Base-by-base conservation (phyloP, 2,329 filamentous ascomycete genomes). In the Cordyceps tenuipes region DNA sequence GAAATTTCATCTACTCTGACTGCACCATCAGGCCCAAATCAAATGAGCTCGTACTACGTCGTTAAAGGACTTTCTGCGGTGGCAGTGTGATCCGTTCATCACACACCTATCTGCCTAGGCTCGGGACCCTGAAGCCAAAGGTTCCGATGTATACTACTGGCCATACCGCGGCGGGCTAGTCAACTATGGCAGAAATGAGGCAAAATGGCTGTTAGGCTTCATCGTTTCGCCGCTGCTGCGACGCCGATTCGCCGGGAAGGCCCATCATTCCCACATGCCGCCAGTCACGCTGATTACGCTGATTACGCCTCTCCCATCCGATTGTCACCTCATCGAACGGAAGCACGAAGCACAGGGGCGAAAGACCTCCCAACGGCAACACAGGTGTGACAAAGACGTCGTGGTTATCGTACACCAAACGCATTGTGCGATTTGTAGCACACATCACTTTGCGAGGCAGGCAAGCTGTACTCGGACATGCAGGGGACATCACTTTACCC, bases 381-480 rank as follows among this genome's bases (percentile, higher is more conserved):
- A 50, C 47, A 50, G 19, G 47, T 26, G 47, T 50, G 31, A 50
- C 31, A 23, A 19, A 23, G n/a, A 39, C 49, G 5, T 39, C 19
- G 31, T 52, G 31, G 31, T 10, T 9, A 52, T 26, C 13, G 34
- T 17, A 15, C 34, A 26, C 12, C 34, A 23, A 21, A 39, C 19
- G 34, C 34, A 26, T 52, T 21, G 17, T 29, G 34, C 50, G 19
- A 17, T 26, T 39, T 23, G 9, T 13, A 17, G 34, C 19, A 7
- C 41, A 34, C 52, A 29, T 8, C 1, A 17, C n/a, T 36, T 36
- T 21, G 17, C 31, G 39, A 15, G 23, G 23, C 51, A 43, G 12
- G 36, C 51, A 55, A 12, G 52, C 41, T 34, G 52, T 55, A 55
- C 52, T 54, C 52, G 52, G 41, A 13, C n/a, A 47, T 55, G 52